These are phyloP conservation scores for Cutaneotrichosporon sp. DNA, from an alignment of 1,284 basidiomycete species.

Conservation along the genomic window DNA sequence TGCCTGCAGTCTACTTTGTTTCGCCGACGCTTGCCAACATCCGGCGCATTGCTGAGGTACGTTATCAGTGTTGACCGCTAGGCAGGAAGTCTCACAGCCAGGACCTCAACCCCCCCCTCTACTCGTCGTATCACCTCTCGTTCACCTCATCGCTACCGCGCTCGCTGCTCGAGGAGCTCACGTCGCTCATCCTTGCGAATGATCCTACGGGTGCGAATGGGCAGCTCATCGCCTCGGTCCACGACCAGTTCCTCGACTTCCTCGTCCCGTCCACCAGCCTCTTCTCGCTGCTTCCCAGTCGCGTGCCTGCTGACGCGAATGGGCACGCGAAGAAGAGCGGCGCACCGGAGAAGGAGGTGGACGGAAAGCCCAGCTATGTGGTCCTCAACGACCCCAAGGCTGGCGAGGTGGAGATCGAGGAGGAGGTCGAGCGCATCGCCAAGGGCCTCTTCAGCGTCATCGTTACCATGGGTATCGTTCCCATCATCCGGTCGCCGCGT, in stretches of 20 bases:
- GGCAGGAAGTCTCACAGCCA: conserved; percentile 19
- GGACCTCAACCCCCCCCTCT: conserved; percentile 76
- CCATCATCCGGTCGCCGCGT: conserved; percentile 89
- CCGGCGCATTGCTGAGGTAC: conserved; percentile 79
- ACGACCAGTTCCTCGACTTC: conserved; percentile 97
- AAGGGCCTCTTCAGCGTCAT: conserved; percentile 88
- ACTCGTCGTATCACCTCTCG: conserved; percentile 91
- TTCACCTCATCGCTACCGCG: conserved; percentile 90
- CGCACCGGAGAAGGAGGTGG: conserved; percentile 40
- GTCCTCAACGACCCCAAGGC: conserved; percentile 91
- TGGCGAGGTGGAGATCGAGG: conserved; percentile 86
- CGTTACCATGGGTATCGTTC: conserved; percentile 88
- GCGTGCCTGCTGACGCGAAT: conserved; percentile 38
- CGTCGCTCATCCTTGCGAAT: conserved; percentile 78
- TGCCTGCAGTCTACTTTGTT: conserved; percentile 97
- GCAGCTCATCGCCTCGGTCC: conserved; percentile 73
- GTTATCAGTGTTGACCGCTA: background rate
- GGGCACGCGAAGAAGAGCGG: conserved; percentile 31
- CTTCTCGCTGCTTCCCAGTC: conserved; percentile 77
- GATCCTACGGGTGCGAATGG: conserved; percentile 63
- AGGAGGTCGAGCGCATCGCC: conserved; percentile 88
- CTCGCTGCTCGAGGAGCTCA: conserved; percentile 88
- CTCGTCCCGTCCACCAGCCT: conserved; percentile 91
- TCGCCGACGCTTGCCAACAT: conserved; percentile 85
- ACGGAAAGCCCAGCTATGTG: conserved; percentile 63